Evolutionary conservation across 1,284 basidiomycete species (phyloP), one percentile per base, ranked within the genome.

Genomic region (Schizophyllum amplum): DNA sequence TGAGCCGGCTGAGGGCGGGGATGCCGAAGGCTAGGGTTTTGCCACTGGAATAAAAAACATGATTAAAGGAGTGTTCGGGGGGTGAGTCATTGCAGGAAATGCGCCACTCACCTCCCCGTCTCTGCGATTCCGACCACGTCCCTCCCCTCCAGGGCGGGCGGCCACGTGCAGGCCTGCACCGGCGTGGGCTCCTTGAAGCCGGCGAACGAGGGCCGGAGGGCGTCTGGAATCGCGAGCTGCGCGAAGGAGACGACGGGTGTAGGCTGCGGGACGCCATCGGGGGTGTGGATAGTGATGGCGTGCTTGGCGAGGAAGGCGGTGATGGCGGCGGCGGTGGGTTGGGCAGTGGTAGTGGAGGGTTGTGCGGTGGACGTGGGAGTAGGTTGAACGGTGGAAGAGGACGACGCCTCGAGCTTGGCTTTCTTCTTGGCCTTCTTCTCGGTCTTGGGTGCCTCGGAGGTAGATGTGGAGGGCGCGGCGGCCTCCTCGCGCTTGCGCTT

Each of bases 11-110:
- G 47, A 96, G 77, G 1, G 91, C 91, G 7, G 96, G 96, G 33
- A 99, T 84, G 52, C 94, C 96, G 67, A 99, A 99, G 0, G 94
- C 92, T 17, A 98, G 81, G 0, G 96, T 99, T 76, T 99, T 99
- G 7, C 96, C 97, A 63, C 89, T 90, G 68, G 48, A 49, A 22
- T n/a, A n/a, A n/a, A n/a, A n/a, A n/a, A n/a, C n/a, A n/a, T n/a
- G n/a, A n/a, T n/a, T n/a, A n/a, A n/a, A n/a, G n/a, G n/a, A n/a
- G n/a, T n/a, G n/a, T n/a, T n/a, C n/a, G n/a, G n/a, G n/a, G n/a
- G n/a, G n/a, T n/a, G n/a, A n/a, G n/a, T n/a, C n/a, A n/a, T n/a
- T n/a, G n/a, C n/a, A n/a, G n/a, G n/a, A n/a, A n/a, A n/a, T n/a
- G n/a, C n/a, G n/a, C 17, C 57, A 60, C 70, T 54, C 62, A 86